Base-by-base conservation (phyloP, 805 yeast species). In the Lachancea nothofagi region DNA sequence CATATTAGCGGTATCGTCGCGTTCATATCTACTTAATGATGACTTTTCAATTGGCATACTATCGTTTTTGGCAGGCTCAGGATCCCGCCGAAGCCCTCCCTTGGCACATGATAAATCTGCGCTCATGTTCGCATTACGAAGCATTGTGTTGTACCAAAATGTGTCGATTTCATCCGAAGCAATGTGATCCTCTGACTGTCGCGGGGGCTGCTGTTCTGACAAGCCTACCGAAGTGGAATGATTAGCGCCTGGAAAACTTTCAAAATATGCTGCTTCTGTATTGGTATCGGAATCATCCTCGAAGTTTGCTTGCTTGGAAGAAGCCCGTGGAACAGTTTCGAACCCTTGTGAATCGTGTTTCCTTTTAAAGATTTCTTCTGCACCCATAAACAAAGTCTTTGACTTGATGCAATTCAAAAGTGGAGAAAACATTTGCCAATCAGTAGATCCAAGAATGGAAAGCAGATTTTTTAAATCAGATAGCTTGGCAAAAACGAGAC, bases 401-500 rank as follows among this genome's bases (percentile, higher is more conserved):
- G n/a, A n/a, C n/a, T n/a, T n/a, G n/a, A n/a, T n/a, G n/a, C n/a
- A n/a, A n/a, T n/a, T n/a, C 25, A 23, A 23, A 29, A 29, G 19
- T 18, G 31, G 14, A n/a, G 23, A 27, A 19, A 47, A 47, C 7
- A 47, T 33, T 18, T 43, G 33, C 47, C 51, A 47, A 27, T 43
- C 44, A 2, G 44, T 42, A 23, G 41, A 43, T 20, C 34, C 33
- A 12, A 49, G 29, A 18, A 44, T 44, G 4, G 51, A 45, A 14
- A 43, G 23, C 2, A 61, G 29, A 24, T 52, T 48, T 8, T 47
- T 44, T 30, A 58, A 43, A n/a, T 59, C 57, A n/a, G 30, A 37
- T 8, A 40, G 32, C 7, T 44, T 45, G 46, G 54, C 44, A 4
- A 37, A 29, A 1, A 33, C 23, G 19, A 61, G 39, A 7, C 49